Conservation (phyloP, 2,329 filamentous ascomycete species). For the Fonsecaea nubica region DNA sequence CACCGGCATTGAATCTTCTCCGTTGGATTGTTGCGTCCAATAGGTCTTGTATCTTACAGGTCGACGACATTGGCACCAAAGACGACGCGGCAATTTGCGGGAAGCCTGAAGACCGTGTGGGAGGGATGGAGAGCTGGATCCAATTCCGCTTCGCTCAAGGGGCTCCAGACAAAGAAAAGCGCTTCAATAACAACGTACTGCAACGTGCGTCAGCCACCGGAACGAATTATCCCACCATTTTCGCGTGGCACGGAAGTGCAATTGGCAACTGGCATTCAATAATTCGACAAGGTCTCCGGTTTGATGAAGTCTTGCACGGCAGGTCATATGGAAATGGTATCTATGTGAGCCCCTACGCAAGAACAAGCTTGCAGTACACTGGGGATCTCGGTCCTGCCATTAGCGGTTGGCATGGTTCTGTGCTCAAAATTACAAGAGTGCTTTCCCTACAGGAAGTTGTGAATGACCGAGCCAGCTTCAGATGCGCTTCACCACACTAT, state of each 20-base stretch:
- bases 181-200: constrained; percentile 70
- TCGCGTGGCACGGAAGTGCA: constrained; percentile 84
- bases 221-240: constrained; percentile 69
- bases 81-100: not conserved
- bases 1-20: constrained; percentile 71
- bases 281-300: constrained; percentile 80
- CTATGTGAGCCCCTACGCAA: constrained; percentile 73
- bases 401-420: constrained; percentile 70
- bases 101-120: constrained; percentile 58
- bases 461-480: constrained; percentile 71
- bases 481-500: constrained; percentile 63
- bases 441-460: constrained; percentile 85
- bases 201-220: constrained; percentile 48
- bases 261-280: constrained; percentile 89
- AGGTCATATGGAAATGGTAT: constrained; percentile 79
- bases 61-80: constrained; percentile 56
- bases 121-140: constrained; percentile 70
- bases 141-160: constrained; percentile 91
- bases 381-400: constrained; percentile 29
- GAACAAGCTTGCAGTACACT: constrained; percentile 63
- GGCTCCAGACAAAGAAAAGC: constrained; percentile 81
- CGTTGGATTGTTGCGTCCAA: constrained; percentile 93
- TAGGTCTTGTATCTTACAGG: constrained; percentile 81
- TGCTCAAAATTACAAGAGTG: constrained; percentile 64
- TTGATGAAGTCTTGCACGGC: constrained; percentile 66